phyloP scores from a whole-genome alignment of 1,139 yeast genomes.

The Hyphopichia buzzinii region DNA sequence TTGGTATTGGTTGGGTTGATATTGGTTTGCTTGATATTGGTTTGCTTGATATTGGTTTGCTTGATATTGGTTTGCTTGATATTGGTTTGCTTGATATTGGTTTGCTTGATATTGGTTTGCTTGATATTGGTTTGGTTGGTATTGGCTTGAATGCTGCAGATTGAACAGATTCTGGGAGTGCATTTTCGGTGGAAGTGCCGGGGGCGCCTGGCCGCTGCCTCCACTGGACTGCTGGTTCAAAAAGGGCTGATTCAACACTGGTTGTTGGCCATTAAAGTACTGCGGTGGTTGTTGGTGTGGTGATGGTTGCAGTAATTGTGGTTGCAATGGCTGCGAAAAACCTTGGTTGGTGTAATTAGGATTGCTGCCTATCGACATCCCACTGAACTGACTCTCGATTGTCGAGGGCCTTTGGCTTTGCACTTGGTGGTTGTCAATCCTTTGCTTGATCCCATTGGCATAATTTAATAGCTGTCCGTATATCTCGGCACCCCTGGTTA shows the following conservation, averaged over 20 bases:
- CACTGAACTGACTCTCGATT: not conserved
- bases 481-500: constrained; percentile 59
- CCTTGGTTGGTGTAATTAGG: not conserved
- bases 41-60: constrained; percentile 1
- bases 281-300: constrained; percentile 2
- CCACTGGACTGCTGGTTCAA: constrained; percentile 3
- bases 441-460: constrained; percentile 32
- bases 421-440: constrained; percentile 13
- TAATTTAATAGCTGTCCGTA: constrained; percentile 55
- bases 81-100: not conserved
- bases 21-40: constrained; percentile 4
- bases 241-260: constrained; percentile 6
- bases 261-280: constrained; percentile 3
- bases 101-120: constrained; percentile 4
- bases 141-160: constrained; percentile 4
- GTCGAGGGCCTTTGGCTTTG: constrained; percentile 2
- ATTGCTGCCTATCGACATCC: constrained; percentile 1
- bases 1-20: constrained; percentile 7
- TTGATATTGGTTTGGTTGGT: constrained; percentile 2
- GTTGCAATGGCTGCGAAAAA: not conserved
- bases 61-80: constrained; percentile 4
- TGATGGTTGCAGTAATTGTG: constrained; percentile 1
- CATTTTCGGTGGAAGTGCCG: not conserved
- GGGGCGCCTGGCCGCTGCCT: not conserved
- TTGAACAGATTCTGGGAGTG: not conserved